Evolutionary conservation across 2,329 filamentous ascomycete species (phyloP), one percentile per base, ranked within the genome.

Genomic region (Colletotrichum tofieldiae): DNA sequence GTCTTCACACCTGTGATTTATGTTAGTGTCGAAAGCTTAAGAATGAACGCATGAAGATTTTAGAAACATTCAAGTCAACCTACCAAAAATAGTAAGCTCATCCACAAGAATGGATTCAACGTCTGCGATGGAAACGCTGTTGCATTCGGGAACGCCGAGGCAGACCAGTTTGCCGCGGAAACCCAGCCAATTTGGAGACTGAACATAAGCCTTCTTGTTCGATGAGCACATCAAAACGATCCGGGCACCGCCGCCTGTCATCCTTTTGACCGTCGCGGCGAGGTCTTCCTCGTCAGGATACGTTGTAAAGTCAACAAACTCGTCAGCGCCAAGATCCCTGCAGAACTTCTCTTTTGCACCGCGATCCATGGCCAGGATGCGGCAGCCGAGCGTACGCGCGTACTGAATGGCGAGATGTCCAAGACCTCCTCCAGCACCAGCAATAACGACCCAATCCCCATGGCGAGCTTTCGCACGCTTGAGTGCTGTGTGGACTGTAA

Each of bases 401-500:
- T 76, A 79, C 56, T 80, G 78, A 9, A 81, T 73, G 1, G 76
- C 79, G 63, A 81, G 68, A 52, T 77, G 75, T 14, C 78, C 78
- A 5, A 80, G 55, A 1, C 80, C 80, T 32, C 80, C 79, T 2
- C 79, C 79, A 2, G 74, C 79, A n/a, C 79, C 80, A 3, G 75
- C 73, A n/a, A 82, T 67, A 5, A 75, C 75, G 2, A 79, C 71
- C 76, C 76, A 78, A 41, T 79, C 73, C 5, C 78, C 77, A 9
- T 75, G 72, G 8, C 74, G 75, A 32, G 75, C 29, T 11, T 65
- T 65, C 43, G 73, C 73, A 47, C 62, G 64, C 74, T 83, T 84
- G 68, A 93, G 77, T 0, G 91, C 91, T 9, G 84, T 84, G 77
- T 86, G 93, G 11, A 90, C 84, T 0, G 91, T 93, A 45, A 93